A percentile compares a stretch with the other conserved stretches of the same genome.
Conservation (phyloP, 192 early-diverging fungal species). For the Spizellomyces sp. region DNA sequence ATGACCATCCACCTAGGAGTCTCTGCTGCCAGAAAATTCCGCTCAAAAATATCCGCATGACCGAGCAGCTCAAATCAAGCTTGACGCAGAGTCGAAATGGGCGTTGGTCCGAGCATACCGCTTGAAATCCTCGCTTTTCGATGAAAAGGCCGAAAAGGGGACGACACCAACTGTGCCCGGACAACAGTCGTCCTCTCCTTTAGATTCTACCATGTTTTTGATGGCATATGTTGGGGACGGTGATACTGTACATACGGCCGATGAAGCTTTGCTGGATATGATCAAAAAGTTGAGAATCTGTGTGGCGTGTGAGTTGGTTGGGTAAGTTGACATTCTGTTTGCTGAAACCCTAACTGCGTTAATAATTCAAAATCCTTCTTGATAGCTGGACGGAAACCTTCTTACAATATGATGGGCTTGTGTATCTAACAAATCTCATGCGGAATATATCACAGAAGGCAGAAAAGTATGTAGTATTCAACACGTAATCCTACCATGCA, state of each 20-base stretch:
- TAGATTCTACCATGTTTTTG: neutral
- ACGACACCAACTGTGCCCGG: neutral
- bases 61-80: constrained; percentile 2
- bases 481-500: no score
- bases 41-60: neutral
- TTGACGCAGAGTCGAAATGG: constrained; percentile 19
- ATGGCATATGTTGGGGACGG: neutral
- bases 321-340: neutral
- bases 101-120: constrained; percentile 24
- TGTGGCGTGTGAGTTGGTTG: constrained; percentile 1
- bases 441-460: constrained; percentile 1
- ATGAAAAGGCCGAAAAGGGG: neutral
- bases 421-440: neutral
- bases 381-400: constrained; percentile 13
- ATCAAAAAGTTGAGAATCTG: neutral
- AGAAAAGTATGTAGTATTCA: neutral
- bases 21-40: neutral
- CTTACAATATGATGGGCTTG: constrained; percentile 4
- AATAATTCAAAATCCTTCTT: neutral
- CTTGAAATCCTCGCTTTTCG: neutral
- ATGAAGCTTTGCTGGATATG: neutral
- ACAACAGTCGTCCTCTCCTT: neutral
- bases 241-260: neutral
- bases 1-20: neutral
- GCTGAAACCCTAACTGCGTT: neutral